A percentile compares a stretch with the other conserved stretches of the same genome.
Conservation (phyloP, 1,284 basidiomycete genomes). For the Puccinia triticina region DNA sequence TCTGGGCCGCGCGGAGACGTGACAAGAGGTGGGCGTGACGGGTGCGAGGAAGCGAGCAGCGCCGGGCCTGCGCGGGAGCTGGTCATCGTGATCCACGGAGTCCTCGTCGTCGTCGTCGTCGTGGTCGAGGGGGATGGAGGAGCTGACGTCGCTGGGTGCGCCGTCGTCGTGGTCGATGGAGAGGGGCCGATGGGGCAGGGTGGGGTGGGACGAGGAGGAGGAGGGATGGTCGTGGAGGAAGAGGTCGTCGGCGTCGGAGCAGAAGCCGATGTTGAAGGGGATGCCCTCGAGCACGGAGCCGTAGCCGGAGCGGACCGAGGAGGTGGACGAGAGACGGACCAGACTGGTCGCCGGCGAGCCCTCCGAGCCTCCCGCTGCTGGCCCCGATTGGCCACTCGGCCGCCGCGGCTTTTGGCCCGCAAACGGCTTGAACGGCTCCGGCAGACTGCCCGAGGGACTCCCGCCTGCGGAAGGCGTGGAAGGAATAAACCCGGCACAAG, state of each 20-base stretch:
- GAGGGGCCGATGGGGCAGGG: neutral
- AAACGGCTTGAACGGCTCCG: conserved; percentile 27
- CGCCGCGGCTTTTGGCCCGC: conserved; percentile 28
- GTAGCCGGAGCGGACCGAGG: conserved; percentile 35
- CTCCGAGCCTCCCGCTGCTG: neutral
- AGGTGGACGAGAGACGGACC: neutral
- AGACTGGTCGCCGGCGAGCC: neutral
- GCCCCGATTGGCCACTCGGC: neutral
- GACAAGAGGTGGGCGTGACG: conserved; percentile 66
- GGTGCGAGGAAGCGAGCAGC: conserved; percentile 52
- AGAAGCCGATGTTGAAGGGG: conserved; percentile 47
- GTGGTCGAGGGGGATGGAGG: neutral
- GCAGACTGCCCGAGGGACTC: neutral
- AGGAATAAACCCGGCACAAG: too few relatives aligned
- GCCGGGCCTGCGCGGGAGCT: conserved; percentile 62
- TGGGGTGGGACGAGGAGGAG: conserved; percentile 62
- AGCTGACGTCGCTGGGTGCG: too few relatives aligned
- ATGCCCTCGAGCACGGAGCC: conserved; percentile 49
- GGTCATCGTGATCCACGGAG: neutral
- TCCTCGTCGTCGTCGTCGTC: neutral
- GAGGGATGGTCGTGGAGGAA: conserved; percentile 49
- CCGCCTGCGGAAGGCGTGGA: too few relatives aligned
- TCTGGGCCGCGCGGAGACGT: conserved; percentile 59
- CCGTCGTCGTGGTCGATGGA: conserved; percentile 17
- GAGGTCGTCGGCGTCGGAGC: conserved; percentile 8